Conservation (phyloP, 2,329 filamentous ascomycete genomes). For the Metarhizium rileyi region DNA sequence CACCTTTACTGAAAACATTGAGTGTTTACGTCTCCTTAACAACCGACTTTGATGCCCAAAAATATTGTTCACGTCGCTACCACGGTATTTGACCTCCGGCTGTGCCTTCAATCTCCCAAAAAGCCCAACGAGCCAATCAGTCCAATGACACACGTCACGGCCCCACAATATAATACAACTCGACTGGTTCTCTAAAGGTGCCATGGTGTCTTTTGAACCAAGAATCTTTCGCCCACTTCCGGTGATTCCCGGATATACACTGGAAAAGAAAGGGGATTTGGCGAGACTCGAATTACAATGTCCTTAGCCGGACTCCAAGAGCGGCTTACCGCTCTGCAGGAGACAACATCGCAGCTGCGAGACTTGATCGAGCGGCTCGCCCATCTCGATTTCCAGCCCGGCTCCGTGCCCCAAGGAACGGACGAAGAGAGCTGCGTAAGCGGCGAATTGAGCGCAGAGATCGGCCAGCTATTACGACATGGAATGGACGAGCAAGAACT, state of each 20-base stretch:
- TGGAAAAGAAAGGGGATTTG: neutral
- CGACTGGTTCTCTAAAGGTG: neutral
- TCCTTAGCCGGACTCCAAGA: conserved; percentile 53
- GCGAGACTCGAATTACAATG: conserved; percentile 9
- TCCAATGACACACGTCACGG: neutral
- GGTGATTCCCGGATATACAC: neutral
- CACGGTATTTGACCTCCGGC: too few species aligned
- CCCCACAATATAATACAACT: neutral
- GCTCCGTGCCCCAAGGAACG: conserved; percentile 41
- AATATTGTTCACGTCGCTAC: too few species aligned
- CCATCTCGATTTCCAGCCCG: conserved; percentile 48
- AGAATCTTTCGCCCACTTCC: too few species aligned
- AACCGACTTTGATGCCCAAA: too few species aligned
- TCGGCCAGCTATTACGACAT: conserved; percentile 66
- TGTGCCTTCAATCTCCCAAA: neutral
- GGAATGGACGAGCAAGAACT: conserved; percentile 79
- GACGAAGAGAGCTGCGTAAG: conserved; percentile 45
- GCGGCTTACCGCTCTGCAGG: conserved; percentile 50
- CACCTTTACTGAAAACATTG: too few species aligned
- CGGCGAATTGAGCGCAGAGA: conserved; percentile 69
- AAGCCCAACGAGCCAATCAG: neutral
- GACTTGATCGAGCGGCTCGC: conserved; percentile 51
- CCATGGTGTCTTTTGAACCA: neutral
- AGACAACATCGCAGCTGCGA: conserved; percentile 46
- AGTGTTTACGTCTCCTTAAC: too few species aligned